Evolutionary conservation across 1,284 basidiomycete genomes (phyloP), one percentile per base, ranked within the genome.

Genomic region (Papiliotrema nemorosa): DNA sequence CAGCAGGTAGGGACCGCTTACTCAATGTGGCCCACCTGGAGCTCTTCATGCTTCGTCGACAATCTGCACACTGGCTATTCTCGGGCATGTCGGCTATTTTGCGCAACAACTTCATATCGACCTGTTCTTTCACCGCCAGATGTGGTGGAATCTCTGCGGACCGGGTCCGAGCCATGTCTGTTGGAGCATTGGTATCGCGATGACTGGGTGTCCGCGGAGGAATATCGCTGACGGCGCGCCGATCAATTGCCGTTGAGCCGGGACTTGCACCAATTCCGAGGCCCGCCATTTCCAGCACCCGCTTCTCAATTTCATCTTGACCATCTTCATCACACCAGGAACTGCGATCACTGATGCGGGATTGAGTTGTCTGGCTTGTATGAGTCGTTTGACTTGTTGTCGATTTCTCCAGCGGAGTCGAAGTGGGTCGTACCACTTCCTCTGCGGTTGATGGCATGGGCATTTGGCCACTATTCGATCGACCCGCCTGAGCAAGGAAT

Each of bases 31-130:
- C 74, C 74, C 74, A 75, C 12, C 72, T 64, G 47, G 64, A 67
- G 14, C 59, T 52, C 49, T 65, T 70, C 49, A 70, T 75, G 5
- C 61, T 58, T 13, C 64, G 68, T 2, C 68, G 66, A 56, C 78
- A 79, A 60, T 79, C 78, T 6, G 77, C 77, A 49, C 78, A 79
- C 7, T 39, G 55, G 16, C 54, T 51, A 51, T 79, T 79, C 40
- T 64, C 67, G 0, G 69, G 63, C 41, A 59, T 29, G 26, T 66
- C 66, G 20, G 72, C 70, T 9, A 78, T 63, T 25, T 53, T 49
- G 29, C 64, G 63, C 26, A 78, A 55, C 52, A 70, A 64, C 34
- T 50, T 52, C 60, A 70, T 69, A 45, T 72, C 69, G 14, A 55
- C 44, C 29, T 47, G 44, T 29, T 49, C 63, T 35, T 21, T 26